A percentile compares a stretch with the other conserved stretches of the same genome.
Conservation (phyloP, 2,329 filamentous ascomycete genomes). For the Beauveria asiatica region DNA sequence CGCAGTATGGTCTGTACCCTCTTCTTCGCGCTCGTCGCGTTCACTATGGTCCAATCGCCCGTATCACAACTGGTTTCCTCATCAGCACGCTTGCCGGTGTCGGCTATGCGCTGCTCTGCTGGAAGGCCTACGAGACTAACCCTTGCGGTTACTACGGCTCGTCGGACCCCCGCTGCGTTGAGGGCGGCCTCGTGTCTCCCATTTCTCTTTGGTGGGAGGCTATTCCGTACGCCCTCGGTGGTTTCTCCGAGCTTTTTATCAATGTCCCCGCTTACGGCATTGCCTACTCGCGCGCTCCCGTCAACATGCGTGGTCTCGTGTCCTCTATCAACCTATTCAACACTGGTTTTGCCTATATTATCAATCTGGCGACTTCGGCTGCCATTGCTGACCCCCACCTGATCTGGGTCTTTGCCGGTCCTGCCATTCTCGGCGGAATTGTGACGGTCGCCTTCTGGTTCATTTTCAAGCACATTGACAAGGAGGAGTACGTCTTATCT, state of each 20-base stretch:
- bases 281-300: constrained; percentile 41
- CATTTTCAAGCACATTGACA: constrained; percentile 17
- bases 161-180: constrained; percentile 16
- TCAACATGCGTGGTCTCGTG: constrained; percentile 43
- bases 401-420: constrained; percentile 41
- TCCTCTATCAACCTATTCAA: constrained; percentile 41
- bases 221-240: constrained; percentile 20
- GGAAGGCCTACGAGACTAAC: constrained; percentile 47
- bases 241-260: constrained; percentile 22
- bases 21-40: constrained; percentile 41
- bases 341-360: constrained; percentile 35
- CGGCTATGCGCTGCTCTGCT: constrained; percentile 47
- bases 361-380: constrained; percentile 36
- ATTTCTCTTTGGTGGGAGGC: constrained; percentile 20
- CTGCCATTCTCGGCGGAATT: constrained; percentile 36
- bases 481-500: constrained; percentile 19
- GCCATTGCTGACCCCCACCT: constrained; percentile 40
- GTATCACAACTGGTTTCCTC: constrained; percentile 51
- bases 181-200: constrained; percentile 17
- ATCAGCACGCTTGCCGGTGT: constrained; percentile 41
- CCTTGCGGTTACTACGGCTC: constrained; percentile 33
- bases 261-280: constrained; percentile 36
- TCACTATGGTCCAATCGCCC: constrained; percentile 48
- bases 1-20: constrained; percentile 41
- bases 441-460: constrained; percentile 32